Evolutionary conservation across 148 eudicot species (phyloP), one percentile per base, ranked within the genome.

Genomic region (Vaccinium macrocarpon): DNA sequence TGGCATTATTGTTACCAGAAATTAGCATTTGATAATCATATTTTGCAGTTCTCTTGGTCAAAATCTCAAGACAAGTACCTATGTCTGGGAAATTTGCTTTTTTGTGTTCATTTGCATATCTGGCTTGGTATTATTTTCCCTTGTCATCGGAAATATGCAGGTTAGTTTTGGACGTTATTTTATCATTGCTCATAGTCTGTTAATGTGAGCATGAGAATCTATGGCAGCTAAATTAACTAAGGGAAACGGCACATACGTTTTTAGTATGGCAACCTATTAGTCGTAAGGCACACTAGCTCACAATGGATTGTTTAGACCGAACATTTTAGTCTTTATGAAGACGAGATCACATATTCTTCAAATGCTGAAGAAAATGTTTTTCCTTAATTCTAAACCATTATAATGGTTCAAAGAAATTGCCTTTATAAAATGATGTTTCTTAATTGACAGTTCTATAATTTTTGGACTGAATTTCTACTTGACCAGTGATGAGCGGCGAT

Each of bases 101-200:
- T 96, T 97, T 38, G 87, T 94, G 84, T 90, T 89, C 85, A 90
- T 96, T 82, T 92, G 93, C 55, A 92, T 94, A 32, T 83, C 93
- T 68, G 98, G 98, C 59, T 84, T 96, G 93, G 95, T 96, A 88
- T 84, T 93, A 74, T 94, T 96, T 88, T 88, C 97, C 4, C 88
- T 94, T 83, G 93, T 96, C 78, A 94, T 96, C 62, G 98, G 95
- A 83, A 92, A 96, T 84, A 96, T 96, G 95, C 98, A 96, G 98
- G 98, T 94, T 21, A 14, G 93, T 89, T 50, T 52, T 29, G 48
- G 72, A 10, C 6, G 27, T 81, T 52, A 1, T 50, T 8, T 16
- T 42, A 4, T 52, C 4, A 3, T 75, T 72, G 38, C 50, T 72
- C 4, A 50, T 56, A 52, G 64, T 71, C 49, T 9, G 32, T 50